Evolutionary conservation across 2,329 filamentous ascomycete genomes (phyloP), one percentile per base, ranked within the genome.

Genomic region (Colletotrichum somersetense): DNA sequence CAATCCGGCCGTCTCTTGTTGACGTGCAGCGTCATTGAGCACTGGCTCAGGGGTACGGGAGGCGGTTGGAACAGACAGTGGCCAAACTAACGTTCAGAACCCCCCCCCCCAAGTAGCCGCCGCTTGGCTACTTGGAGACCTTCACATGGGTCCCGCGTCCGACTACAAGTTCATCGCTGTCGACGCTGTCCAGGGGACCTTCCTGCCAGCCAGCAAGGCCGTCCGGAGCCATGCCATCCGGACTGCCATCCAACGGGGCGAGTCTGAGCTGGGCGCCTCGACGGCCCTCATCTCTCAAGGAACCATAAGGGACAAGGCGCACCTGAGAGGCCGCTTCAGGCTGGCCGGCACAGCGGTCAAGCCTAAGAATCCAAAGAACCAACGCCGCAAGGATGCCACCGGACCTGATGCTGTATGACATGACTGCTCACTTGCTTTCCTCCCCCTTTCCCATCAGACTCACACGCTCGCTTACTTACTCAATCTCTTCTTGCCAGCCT

Each of bases 161-260:
- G 68, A 71, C 23, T 75, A 67, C 62, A 69, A 73, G 70, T 75
- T 75, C 57, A 57, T 75, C 55, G 62, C 69, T 16, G 66, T 62
- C 14, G 69, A 48, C 11, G 50, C 50, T 18, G 55, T 56, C 6
- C 55, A 66, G 7, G 69, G 66, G 3, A 55, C 33, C 18, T 58
- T 70, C 16, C 66, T 56, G 42, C 59, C 69, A 8, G 72, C 72
- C n/a, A 66, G 12, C 66, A 74, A 65, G 35, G 62, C 68, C 4
- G 58, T 59, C 14, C 62, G 74, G 1, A 74, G 74, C 63, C 74
- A 75, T 63, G 74, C 74, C 12, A 75, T 75, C 44, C 61, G 61
- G 23, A 74, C 69, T 3, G 74, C 72, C 20, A 67, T 75, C 20
- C 74, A 73, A 8, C 67, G 35, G 30, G 64, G 57, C 35, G 26